phyloP scores from a whole-genome alignment of 2,329 filamentous ascomycete species.

The Verticillium nubilum region DNA sequence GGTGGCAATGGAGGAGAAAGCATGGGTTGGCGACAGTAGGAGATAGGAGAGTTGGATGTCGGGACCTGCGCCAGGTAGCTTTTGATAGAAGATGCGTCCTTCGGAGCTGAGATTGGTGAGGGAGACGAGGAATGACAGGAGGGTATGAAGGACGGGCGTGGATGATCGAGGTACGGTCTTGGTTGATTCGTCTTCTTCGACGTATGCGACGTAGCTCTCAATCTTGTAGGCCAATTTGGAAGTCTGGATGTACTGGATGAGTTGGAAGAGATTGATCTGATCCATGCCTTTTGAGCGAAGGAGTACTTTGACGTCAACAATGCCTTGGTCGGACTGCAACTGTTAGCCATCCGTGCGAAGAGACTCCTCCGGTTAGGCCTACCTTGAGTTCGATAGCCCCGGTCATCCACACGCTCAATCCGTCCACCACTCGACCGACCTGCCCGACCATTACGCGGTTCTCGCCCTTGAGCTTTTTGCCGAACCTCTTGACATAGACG shows the following conservation, averaged over 20 bases:
- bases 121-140: conserved; percentile 64
- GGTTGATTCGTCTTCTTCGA: conserved; percentile 40
- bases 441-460: conserved; percentile 91
- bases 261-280: conserved; percentile 88
- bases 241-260: conserved; percentile 81
- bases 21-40: conserved; percentile 83
- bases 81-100: conserved; percentile 61
- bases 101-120: conserved; percentile 80
- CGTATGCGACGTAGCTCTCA: conserved; percentile 73
- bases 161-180: conserved; percentile 29
- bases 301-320: conserved; percentile 65
- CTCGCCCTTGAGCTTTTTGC: conserved; percentile 80
- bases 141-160: conserved; percentile 48
- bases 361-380: conserved; percentile 7
- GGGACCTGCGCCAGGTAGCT: conserved; percentile 22
- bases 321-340: conserved; percentile 50
- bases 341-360: conserved; percentile 1
- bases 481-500: conserved; percentile 80
- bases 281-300: conserved; percentile 83
- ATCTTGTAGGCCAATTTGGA: conserved; percentile 94
- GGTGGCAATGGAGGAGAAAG: conserved; percentile 83
- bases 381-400: conserved; percentile 44
- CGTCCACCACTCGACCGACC: conserved; percentile 76
- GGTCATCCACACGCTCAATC: conserved; percentile 65
- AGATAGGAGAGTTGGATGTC: conserved; percentile 73